Conservation (phyloP, 768 basidiomycete species). For the Dentipellis sp. region DNA sequence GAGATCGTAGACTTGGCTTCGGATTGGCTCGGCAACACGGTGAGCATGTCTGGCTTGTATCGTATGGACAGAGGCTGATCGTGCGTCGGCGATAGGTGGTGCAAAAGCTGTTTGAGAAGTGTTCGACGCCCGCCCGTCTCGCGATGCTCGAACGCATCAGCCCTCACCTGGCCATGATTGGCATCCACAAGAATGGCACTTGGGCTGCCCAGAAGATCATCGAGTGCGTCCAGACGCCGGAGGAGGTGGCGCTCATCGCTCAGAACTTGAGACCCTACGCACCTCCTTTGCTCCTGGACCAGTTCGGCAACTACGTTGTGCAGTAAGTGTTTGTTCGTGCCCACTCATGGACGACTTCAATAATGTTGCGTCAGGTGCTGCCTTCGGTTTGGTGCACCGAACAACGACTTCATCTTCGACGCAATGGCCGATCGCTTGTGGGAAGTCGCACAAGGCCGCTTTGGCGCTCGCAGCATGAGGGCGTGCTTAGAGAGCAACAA, state of each 20-base stretch:
- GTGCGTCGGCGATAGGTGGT: constrained; percentile 45
- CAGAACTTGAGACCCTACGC: constrained; percentile 85
- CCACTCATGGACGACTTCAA: neutral
- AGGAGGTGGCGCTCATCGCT: constrained; percentile 79
- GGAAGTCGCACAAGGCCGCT: constrained; percentile 97
- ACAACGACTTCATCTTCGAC: constrained; percentile 94
- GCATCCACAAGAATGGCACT: constrained; percentile 98
- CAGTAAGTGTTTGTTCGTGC: constrained; percentile 45
- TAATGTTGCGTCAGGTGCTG: constrained; percentile 51
- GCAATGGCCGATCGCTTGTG: constrained; percentile 97
- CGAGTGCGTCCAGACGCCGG: constrained; percentile 81
- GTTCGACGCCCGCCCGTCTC: constrained; percentile 65
- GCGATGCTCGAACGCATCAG: constrained; percentile 91
- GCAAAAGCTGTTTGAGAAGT: constrained; percentile 93
- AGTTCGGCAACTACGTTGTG: constrained; percentile 89
- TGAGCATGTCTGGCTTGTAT: constrained; percentile 18
- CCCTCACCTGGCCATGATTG: constrained; percentile 94
- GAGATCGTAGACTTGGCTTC: constrained; percentile 94
- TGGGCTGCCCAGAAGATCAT: constrained; percentile 99
- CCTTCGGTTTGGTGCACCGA: constrained; percentile 81
- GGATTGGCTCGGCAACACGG: constrained; percentile 98
- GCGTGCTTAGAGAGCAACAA: constrained; percentile 91
- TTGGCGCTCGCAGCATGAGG: constrained; percentile 95
- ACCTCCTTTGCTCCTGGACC: constrained; percentile 89
- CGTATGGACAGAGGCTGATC: neutral